Base-by-base conservation (phyloP, 179 eudicot species). In the Spergularia azorica region DNA sequence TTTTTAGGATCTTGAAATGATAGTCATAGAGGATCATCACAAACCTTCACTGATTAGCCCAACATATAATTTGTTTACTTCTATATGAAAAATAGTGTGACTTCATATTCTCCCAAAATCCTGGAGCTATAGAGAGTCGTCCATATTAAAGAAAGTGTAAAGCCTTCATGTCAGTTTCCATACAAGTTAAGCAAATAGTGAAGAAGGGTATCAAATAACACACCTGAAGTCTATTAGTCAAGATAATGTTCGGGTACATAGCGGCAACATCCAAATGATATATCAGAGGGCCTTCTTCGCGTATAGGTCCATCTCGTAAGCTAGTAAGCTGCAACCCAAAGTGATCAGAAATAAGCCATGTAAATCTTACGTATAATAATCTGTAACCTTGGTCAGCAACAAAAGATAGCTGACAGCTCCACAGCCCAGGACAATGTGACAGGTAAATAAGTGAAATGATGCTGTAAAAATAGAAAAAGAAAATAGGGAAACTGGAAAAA, bases 221-320 rank as follows among this genome's bases (percentile, higher is more conserved):
- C 74, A 95, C 99, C 99, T 95, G 99, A 83, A 95, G 99, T 88
- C 99, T 90, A 90, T 95, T 95, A 18, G 99, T 95, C 84, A 95
- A 78, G 66, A 95, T 95, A 70, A 95, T 95, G 79, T 95, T 95
- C 6, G 99, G 99, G 81, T 95, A 95, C 99, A 95, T 95, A 64
- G 99, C 99, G 82, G 99, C 99, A 75, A 95, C 99, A 88, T 95
- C 99, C 77, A 95, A 83, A 88, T 95, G 99, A 85, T 95, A 95
- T 73, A 95, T 95, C 76, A 95, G 90, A 79, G 99, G 99, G 73
- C 83, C 83, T 81, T 95, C 97, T 82, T 93, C 99, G 50, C 97
- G 90, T 76, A 87, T 79, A 72, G 99, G 99, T 69, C 84, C 92
- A 83, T 93, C 95, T 63, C 90, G 87, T 83, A 95, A 80, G 60